Percentiles rank a stretch among this genome's conserved stretches.
Conservation (phyloP, 1,284 basidiomycete species). For the Irpex lacteus region DNA sequence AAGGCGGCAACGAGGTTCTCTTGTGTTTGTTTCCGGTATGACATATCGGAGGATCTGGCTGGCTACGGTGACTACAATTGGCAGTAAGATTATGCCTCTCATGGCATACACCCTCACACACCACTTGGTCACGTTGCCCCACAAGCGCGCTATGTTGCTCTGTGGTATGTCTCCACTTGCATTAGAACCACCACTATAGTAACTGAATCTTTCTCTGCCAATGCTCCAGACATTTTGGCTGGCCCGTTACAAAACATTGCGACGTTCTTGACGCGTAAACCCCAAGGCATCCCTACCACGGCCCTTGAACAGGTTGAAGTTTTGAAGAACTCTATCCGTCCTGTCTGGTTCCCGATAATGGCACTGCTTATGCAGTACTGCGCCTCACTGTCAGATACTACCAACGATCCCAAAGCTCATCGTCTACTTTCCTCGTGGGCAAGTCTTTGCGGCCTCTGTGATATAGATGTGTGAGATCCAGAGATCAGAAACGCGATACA, state of each 20-base stretch:
- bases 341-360: background rate
- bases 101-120: background rate
- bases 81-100: background rate
- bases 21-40: background rate
- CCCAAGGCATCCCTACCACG: background rate
- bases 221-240: background rate
- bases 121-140: background rate
- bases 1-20: background rate
- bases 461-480: background rate
- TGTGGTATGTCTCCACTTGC: background rate
- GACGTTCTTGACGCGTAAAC: background rate
- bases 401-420: background rate
- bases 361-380: background rate
- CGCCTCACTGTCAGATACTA: background rate
- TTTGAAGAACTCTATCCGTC: background rate
- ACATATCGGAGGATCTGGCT: background rate
- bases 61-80: background rate
- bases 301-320: background rate
- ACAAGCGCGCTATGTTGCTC: background rate
- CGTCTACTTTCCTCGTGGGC: background rate
- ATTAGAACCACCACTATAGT: background rate
- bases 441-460: background rate
- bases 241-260: background rate
- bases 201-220: background rate
- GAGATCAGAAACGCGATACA: background rate